Conservation (phyloP, 2,329 filamentous ascomycete species). For the Cladosporium sp. region DNA sequence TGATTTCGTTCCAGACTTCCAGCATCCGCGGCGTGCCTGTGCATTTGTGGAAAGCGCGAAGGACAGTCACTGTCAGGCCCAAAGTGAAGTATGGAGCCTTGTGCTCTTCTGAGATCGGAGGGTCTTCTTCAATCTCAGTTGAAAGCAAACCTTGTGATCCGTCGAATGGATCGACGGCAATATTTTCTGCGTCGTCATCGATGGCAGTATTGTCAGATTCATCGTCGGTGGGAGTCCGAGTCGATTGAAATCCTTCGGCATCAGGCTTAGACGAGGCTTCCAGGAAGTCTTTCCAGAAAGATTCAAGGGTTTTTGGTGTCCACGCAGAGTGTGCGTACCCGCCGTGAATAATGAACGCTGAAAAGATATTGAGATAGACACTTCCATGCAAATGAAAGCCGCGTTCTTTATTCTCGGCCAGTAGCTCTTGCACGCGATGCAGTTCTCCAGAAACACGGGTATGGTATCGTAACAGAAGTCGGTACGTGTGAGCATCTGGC, state of each 20-base stretch:
- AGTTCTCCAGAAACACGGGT: conserved; percentile 66
- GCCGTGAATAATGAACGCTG: conserved; percentile 74
- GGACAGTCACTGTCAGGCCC: conserved; percentile 55
- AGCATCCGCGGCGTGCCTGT: conserved; percentile 50
- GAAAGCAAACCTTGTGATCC: conserved; percentile 13
- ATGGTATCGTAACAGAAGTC: conserved; percentile 73
- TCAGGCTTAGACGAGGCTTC: conserved; percentile 26
- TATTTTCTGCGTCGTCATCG: background rate
- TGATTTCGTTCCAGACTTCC: conserved; percentile 50
- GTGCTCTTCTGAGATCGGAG: conserved; percentile 16
- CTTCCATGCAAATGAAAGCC: conserved; percentile 66
- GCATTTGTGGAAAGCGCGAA: conserved; percentile 62
- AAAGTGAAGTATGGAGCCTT: conserved; percentile 35
- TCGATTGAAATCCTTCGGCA: too few species aligned
- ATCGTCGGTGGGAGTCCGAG: too few species aligned
- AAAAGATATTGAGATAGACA: conserved; percentile 76
- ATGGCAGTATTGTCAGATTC: too few species aligned
- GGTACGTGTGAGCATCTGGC: conserved; percentile 75
- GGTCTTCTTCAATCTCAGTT: conserved; percentile 19
- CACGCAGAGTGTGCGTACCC: conserved; percentile 63
- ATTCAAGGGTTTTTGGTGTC: conserved; percentile 65
- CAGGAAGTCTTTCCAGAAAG: conserved; percentile 63
- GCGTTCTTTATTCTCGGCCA: conserved; percentile 75
- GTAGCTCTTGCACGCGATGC: conserved; percentile 62
- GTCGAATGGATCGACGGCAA: conserved; percentile 2